These are phyloP conservation scores for Phlebiopsis gigantea DNA, from an alignment of 768 basidiomycete species.

Conservation along the genomic window DNA sequence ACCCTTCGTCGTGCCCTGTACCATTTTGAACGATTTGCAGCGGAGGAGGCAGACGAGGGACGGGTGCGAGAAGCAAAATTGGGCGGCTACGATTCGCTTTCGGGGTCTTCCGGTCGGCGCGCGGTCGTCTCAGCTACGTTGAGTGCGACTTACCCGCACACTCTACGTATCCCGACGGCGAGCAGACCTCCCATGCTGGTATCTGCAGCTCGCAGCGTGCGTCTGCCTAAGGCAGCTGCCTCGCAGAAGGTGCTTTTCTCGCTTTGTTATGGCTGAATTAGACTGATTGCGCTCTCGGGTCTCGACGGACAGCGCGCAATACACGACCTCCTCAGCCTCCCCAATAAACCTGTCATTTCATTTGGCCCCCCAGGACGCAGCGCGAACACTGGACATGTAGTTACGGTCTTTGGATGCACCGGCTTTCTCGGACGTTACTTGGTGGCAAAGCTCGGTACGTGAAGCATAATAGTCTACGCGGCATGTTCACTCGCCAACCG, in stretches of 20 bases:
- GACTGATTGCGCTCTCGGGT: background rate
- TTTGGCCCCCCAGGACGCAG: slow-evolving; percentile 81
- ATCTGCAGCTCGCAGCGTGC: slow-evolving; percentile 24
- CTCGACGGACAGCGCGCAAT: slow-evolving; percentile 51
- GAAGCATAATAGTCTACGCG: background rate
- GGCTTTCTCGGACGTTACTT: slow-evolving; percentile 94
- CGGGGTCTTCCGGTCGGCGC: slow-evolving; percentile 11
- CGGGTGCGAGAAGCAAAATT: slow-evolving; percentile 2
- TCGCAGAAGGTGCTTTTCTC: slow-evolving; percentile 26
- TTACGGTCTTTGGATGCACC: slow-evolving; percentile 95
- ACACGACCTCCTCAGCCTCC: slow-evolving; percentile 65
- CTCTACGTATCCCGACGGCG: slow-evolving; percentile 20
- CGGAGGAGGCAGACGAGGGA: slow-evolving; percentile 5
- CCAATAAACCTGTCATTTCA: slow-evolving; percentile 64
- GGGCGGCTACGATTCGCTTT: slow-evolving; percentile 7
- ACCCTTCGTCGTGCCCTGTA: slow-evolving; percentile 85
- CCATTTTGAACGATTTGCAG: slow-evolving; percentile 44
- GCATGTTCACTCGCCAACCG: background rate
- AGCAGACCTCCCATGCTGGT: slow-evolving; percentile 19
- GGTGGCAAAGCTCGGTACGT: slow-evolving; percentile 86
- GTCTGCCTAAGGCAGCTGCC: slow-evolving; percentile 46
- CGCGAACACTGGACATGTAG: slow-evolving; percentile 84
- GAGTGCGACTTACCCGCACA: slow-evolving; percentile 2
- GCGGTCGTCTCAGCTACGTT: slow-evolving; percentile 4
- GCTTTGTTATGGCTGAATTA: background rate